Base-by-base conservation (phyloP, 2,329 filamentous ascomycete genomes). In the Neophaeococcomyces mojaviensis region DNA sequence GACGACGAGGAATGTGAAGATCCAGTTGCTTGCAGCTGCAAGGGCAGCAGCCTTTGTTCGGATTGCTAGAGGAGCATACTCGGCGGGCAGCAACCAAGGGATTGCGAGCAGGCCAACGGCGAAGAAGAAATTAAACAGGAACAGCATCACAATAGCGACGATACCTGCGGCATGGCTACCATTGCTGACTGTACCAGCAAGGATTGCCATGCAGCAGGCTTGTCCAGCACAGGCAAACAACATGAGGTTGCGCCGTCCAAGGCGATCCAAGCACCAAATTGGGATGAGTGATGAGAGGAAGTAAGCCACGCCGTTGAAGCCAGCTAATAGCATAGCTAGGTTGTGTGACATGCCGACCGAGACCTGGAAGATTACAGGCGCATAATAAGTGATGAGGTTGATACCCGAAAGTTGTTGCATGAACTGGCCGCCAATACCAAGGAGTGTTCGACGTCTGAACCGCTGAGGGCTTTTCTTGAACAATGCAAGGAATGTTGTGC, bases 191-290 rank as follows among this genome's bases (percentile, higher is more conserved):
- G 70, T 72, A 15, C 68, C 58, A 5, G 69, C 66, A 3, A 74
- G 58, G 18, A 86, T 71, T 2, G 79, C 74, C 83, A 87, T 86
- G 41, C 77, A 79, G 1, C 73, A 59, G 32, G 78, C 78, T 68
- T 82, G 80, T 0, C 79, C 79, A 30, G 76, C 65, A 0, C 78
- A 78, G 44, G 83, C 84, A 51, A 86, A 77, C 15, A 88, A 65
- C 81, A 88, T 86, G 50, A 88, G 73, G 57, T 77, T 76, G 15
- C 84, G 74, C 22, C 84, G 68, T 13, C 72, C 72, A 43, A 73
- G 61, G 42, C 65, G 67, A 53, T 76, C 71, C 3, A 69, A n/a
- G 19, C 33, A 36, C 33, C 33, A 36, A 16, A 36, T 36, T 8
- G 33, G 16, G 5, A 39, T 26, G 5, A 22, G 37, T n/a, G 68